Base-by-base conservation (phyloP, 345 rosid species). In the Carallia pectinifolia region DNA sequence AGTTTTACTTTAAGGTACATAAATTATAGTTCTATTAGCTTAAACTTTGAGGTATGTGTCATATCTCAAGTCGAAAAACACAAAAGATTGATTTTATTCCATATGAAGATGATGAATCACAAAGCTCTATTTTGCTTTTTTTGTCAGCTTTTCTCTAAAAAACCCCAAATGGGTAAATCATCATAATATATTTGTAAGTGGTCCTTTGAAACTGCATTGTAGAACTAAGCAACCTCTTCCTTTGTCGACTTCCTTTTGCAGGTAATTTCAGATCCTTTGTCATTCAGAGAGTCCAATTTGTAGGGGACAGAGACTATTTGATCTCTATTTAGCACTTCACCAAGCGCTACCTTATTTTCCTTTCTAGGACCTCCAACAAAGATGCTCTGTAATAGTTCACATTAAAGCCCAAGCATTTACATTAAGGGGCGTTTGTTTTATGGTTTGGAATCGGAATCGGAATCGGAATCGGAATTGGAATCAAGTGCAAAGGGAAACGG, bases 121-220 rank as follows among this genome's bases (percentile, higher is more conserved):
- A 23, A 23, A 23, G 23, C 23, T 23, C 23, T 23, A 23, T 23
- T 23, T 23, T 23, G 23, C 23, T 23, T 23, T 23, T 23, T 23
- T 23, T 23, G 23, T 23, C 23, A 23, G 23, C 23, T 23, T 23
- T 23, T 23, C 23, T 23, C 23, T 23, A 23, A 78, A 75, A 92
- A 90, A 18, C 96, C 97, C 97, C 97, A 92, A 6, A 92, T 84
- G 48, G 97, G 97, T 72, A 92, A 66, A 74, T 92, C 97, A 71
- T 92, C 93, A 62, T 85, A 92, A 47, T 90, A 92, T 96, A n/a
- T 92, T 79, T 92, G 96, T 58, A 88, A 92, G 62, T 85, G 90
- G 76, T 92, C 96, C 66, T 92, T 92, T 47, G 77, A 86, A 33
- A 92, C 88, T 15, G 89, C 94, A 50, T 70, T 76, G 17, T 91